These are phyloP conservation scores for Notholithocarpus densiflorus DNA, from an alignment of 306 rosid species.

Conservation along the genomic window DNA sequence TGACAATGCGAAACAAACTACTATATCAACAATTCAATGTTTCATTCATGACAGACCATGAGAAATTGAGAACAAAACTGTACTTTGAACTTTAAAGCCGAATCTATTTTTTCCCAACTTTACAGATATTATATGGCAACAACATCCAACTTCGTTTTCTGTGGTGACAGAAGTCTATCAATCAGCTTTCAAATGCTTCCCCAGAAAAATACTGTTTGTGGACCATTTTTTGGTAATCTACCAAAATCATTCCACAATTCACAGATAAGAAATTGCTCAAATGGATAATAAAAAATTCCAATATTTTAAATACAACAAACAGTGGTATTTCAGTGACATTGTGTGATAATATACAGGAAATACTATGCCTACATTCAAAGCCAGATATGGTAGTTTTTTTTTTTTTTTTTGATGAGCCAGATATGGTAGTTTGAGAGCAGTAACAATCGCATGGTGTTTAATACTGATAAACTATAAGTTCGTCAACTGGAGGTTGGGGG, in stretches of 20 bases:
- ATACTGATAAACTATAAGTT: not conserved
- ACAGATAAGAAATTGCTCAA: not conserved
- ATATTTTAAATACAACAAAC: not conserved
- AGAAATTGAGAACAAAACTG: not conserved
- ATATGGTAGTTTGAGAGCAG: not conserved
- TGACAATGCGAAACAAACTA: not conserved
- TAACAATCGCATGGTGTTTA: not conserved
- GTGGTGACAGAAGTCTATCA: conserved; percentile 1
- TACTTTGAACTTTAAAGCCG: not conserved
- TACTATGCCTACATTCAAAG: conserved; percentile 5
- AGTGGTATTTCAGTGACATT: not conserved
- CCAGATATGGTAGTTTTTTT: no score
- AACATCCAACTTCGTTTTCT: conserved; percentile 6
- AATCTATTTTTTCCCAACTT: conserved; percentile 25
- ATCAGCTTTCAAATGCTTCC: conserved; percentile 73
- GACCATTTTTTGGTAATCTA: conserved; percentile 86
- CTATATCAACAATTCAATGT: not conserved
- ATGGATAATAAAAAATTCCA: not conserved
- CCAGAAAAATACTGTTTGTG: conserved; percentile 78
- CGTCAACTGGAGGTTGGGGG: not conserved
- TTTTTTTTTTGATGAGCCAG: no score
- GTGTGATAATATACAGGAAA: not conserved
- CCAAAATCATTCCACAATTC: conserved; percentile 2
- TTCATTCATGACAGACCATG: no score
- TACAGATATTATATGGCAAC: conserved; percentile 21